Percentiles rank a stretch among this genome's conserved stretches.
These are phyloP conservation scores for Bothriochloa decipiens DNA, from an alignment of 176 grass and related monocot species.

Conservation along the genomic window DNA sequence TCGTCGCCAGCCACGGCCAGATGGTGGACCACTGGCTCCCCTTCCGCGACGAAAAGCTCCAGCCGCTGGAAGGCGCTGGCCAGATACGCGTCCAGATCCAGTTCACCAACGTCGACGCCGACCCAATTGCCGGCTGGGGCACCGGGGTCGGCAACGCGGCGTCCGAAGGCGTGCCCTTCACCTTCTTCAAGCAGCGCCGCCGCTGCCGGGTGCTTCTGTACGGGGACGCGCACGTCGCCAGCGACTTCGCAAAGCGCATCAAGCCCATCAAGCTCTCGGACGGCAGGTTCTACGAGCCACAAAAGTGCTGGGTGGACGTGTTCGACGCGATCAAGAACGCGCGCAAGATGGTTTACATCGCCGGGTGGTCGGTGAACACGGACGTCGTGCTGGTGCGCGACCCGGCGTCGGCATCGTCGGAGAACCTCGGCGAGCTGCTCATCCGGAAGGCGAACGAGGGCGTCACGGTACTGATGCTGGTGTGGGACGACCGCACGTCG, in stretches of 20 bases:
- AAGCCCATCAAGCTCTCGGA: slow-evolving; percentile 31
- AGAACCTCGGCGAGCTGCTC: slow-evolving; percentile 74
- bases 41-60: slow-evolving; percentile 51
- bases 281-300: slow-evolving; percentile 49
- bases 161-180: slow-evolving; percentile 55
- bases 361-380: slow-evolving; percentile 86
- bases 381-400: slow-evolving; percentile 69
- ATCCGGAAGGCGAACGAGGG: slow-evolving; percentile 65
- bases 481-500: slow-evolving; percentile 92
- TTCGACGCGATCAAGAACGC: slow-evolving; percentile 73
- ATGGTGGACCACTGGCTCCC: slow-evolving; percentile 56
- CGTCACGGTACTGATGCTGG: slow-evolving; percentile 71
- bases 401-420: not conserved
- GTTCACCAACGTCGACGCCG: slow-evolving; percentile 53
- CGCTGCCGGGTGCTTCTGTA: slow-evolving; percentile 73
- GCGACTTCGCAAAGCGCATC: slow-evolving; percentile 26
- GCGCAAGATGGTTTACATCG: slow-evolving; percentile 67
- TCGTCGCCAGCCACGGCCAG: slow-evolving; percentile 32
- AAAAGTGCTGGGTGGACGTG: slow-evolving; percentile 82
- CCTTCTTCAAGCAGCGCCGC: slow-evolving; percentile 64
- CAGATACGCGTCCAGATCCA: slow-evolving; percentile 63
- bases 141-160: slow-evolving; percentile 32
- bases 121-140: slow-evolving; percentile 50
- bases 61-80: slow-evolving; percentile 50
- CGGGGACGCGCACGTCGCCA: slow-evolving; percentile 71